Evolutionary conservation across 768 basidiomycete species (phyloP), one percentile per base, ranked within the genome.

Genomic region (Mycena alexandri): DNA sequence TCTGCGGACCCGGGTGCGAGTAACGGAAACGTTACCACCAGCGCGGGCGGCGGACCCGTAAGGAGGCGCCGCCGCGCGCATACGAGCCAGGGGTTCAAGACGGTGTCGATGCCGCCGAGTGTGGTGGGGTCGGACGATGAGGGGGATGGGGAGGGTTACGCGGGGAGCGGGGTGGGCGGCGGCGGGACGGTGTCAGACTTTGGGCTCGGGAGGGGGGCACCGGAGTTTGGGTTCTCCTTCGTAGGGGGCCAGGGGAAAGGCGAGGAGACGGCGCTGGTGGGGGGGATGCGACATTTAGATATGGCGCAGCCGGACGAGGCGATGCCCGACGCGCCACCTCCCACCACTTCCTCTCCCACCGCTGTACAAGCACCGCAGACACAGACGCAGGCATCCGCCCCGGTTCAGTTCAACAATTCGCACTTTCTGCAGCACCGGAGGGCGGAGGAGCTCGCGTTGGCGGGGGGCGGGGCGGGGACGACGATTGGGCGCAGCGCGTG

Each of bases 401-500:
- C 65, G 22, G 64, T 47, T 51, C 60, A 56, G 21, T 62, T 56
- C 11, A 44, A 44, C 59, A 62, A 71, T 14, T 34, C 70, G 6
- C 66, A 66, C 12, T 55, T 70, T n/a, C 52, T 63, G 41, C 69
- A 67, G 34, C 65, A 67, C 22, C 65, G 70, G 5, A 58, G 66
- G 19, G 63, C 60, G 61, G 69, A 71, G 54, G 69, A 71, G 43
- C 64, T 65, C 25, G 67, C 62, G n/a, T 21, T 57, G 42, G 47
- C 33, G 21, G 13, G 56, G 14, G 29, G 34, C n/a, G 29, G 29
- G 2, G 62, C 46, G 6, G 82, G 81, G 63, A 93, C 90, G 82
- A 93, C 90, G 82, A 93, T 94, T 59, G 93, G 93, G 47, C 93
- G 93, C 77, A 92, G 91, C 10, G 91, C 93, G 0, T 94, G 93